Base-by-base conservation (phyloP, 176 grass and related monocot genomes). In the Olyra latifolia region DNA sequence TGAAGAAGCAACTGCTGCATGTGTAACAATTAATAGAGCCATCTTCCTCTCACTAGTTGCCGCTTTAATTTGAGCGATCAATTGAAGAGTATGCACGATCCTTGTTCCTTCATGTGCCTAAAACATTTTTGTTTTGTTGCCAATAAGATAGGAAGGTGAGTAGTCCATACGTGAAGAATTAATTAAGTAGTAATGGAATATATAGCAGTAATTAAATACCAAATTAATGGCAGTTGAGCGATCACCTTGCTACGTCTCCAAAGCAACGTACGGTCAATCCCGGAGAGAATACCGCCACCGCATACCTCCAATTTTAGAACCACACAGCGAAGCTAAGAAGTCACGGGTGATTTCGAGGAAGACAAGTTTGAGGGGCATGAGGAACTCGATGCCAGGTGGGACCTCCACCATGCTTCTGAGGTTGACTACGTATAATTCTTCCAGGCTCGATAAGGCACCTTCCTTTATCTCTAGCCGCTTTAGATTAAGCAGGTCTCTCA, bases 401-500 rank as follows among this genome's bases (percentile, higher is more conserved):
- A 89, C 55, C 30, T 80, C 59, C 39, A 16, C 24, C 56, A 84
- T 58, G 32, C 59, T 13, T 20, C 25, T 29, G 25, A 89, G 29
- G 22, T 65, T 49, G 22, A 3, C 7, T 5, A 89, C 29, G 15
- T 0, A 0, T 61, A 89, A 53, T 27, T 19, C 23, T 66, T 89
- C 32, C 12, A 84, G 57, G 44, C 17, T 74, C 19, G 14, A 0
- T 27, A 89, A 53, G 23, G 81, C 55, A 23, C 24, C 75, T n/a
- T 49, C 2, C 60, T 89, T 58, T 71, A 84, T 75, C 66, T 80
- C 66, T 28, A 89, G 58, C 11, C 27, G 46, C 45, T 61, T 22
- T 7, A 84, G 24, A 41, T 56, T 47, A 10, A 56, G 45, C 57
- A 89, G 10, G 48, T 84, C 13, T 35, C 15, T 35, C 44, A 84